These are phyloP conservation scores for Ophiocytium majus DNA, from an alignment of 352 stramenopile species.

Conservation along the genomic window DNA sequence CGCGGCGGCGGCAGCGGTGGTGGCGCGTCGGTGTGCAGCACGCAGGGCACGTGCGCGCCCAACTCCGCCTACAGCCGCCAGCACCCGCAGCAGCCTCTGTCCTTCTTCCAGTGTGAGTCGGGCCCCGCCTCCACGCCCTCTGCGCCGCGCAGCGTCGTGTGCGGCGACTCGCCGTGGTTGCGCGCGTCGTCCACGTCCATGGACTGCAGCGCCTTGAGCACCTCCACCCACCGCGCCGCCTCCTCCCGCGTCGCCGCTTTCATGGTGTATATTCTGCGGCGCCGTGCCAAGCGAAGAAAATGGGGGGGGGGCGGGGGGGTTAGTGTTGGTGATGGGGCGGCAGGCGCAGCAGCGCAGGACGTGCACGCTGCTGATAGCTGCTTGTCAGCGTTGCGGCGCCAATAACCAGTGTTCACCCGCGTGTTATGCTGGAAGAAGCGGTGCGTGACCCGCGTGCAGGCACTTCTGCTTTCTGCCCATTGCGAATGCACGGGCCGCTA, in stretches of 20 bases:
- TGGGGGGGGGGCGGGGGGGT: slow-evolving; percentile 37
- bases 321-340: too few relatives aligned
- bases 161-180: neutral
- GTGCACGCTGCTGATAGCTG: slow-evolving; percentile 36
- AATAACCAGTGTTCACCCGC: too few relatives aligned
- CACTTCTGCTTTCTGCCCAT: too few relatives aligned
- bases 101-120: neutral
- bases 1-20: too few relatives aligned
- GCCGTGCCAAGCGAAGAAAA: slow-evolving; percentile 42
- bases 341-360: too few relatives aligned
- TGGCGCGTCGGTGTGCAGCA: too few relatives aligned
- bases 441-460: too few relatives aligned
- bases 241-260: slow-evolving; percentile 51
- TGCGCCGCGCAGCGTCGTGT: neutral
- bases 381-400: too few relatives aligned
- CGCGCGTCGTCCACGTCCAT: slow-evolving; percentile 38
- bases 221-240: slow-evolving; percentile 51
- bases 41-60: too few relatives aligned
- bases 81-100: neutral
- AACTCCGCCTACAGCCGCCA: neutral
- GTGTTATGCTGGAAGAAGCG: too few relatives aligned
- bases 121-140: neutral
- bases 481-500: too few relatives aligned
- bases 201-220: slow-evolving; percentile 53
- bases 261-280: slow-evolving; percentile 52